Evolutionary conservation across 2,329 filamentous ascomycete genomes (phyloP).

Genomic region (Albophoma yamanashiensis): DNA sequence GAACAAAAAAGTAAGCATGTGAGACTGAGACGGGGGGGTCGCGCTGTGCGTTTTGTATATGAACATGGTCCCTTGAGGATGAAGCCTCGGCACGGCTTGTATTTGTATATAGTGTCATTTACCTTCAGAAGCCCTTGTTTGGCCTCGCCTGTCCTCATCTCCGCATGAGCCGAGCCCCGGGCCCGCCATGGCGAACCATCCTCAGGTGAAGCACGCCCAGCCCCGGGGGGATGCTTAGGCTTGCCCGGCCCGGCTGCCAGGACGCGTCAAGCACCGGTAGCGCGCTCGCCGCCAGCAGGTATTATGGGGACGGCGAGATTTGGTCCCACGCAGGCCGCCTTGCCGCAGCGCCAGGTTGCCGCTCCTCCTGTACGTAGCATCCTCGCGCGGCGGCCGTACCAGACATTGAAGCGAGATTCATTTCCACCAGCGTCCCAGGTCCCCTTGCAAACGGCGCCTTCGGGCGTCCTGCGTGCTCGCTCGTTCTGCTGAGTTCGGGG

Average conservation of each 20-base stretch:
- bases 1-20: neutral
- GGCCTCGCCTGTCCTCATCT: neutral
- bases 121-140: no score
- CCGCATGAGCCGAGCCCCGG: neutral
- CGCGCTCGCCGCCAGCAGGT: neutral
- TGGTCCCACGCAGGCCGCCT: neutral
- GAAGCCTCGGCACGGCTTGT: neutral
- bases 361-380: neutral
- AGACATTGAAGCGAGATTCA: neutral
- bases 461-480: neutral
- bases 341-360: neutral
- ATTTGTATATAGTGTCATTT: neutral
- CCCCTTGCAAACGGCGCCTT: neutral
- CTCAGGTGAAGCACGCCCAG: neutral
- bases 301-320: neutral
- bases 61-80: neutral
- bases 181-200: neutral
- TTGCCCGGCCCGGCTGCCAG: neutral
- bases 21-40: neutral
- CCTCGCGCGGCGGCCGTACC: neutral
- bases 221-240: neutral
- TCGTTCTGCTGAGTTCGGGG: neutral
- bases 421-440: neutral
- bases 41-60: neutral
- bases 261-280: neutral